Conservation (phyloP, 2,329 filamentous ascomycete species). For the Hawksworthiomyces lignivorus region DNA sequence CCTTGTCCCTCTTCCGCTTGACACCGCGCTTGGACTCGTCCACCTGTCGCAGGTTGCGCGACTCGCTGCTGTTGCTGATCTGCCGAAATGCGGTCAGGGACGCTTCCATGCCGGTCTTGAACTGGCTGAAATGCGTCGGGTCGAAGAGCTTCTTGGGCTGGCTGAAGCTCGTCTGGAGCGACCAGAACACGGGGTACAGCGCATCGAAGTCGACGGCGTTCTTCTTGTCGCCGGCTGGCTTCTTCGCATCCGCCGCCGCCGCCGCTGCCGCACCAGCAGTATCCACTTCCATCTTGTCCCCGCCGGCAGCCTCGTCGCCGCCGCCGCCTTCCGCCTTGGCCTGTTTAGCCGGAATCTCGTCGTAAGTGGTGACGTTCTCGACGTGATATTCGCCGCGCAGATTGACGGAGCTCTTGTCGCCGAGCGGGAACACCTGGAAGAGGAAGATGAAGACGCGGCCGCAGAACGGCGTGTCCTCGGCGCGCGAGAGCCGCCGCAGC, state of each 20-base stretch:
- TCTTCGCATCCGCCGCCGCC: conserved; percentile 27
- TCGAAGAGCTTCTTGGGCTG: conserved; percentile 81
- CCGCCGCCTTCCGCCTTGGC: conserved; percentile 21
- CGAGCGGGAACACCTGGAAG: conserved; percentile 94
- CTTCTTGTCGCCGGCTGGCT: conserved; percentile 34
- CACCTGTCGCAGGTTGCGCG: conserved; percentile 36
- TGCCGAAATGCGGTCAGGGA: conserved; percentile 49
- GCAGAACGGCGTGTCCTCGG: conserved; percentile 95
- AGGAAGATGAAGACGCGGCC: conserved; percentile 97
- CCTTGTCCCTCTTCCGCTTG: conserved; percentile 62
- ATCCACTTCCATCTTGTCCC: conserved; percentile 15
- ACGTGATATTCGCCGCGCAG: conserved; percentile 90
- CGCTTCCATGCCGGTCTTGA: conserved; percentile 68
- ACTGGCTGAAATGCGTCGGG: conserved; percentile 62
- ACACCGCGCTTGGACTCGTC: conserved; percentile 57
- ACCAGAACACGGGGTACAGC: conserved; percentile 91
- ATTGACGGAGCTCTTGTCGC: conserved; percentile 96
- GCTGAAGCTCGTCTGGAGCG: conserved; percentile 83
- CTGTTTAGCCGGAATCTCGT: conserved; percentile 40
- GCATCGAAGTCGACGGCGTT: conserved; percentile 33
- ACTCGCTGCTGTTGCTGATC: conserved; percentile 41
- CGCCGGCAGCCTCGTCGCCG: too few species aligned
- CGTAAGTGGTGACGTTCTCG: conserved; percentile 86
- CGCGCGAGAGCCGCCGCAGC: conserved; percentile 83
- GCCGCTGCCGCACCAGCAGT: conserved; percentile 12